Evolutionary conservation across 768 basidiomycete species (phyloP), one percentile per base, ranked within the genome.

Genomic region (Lepiota brunneoincarnata): DNA sequence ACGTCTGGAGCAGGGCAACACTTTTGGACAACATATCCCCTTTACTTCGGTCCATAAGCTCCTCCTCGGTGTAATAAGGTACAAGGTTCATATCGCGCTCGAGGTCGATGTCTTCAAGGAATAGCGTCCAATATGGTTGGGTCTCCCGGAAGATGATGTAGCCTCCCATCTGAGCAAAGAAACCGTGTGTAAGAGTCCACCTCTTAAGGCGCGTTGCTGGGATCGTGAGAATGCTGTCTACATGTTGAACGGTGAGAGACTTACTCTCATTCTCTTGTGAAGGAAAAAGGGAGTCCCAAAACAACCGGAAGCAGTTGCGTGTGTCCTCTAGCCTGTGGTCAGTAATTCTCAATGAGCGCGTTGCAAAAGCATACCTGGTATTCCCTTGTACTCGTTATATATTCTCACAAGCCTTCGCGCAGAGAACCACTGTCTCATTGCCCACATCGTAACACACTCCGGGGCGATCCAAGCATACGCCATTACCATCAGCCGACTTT

Each of bases 1-100:
- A 36, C 6, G 68, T 64, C 46, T 76, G 75, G 2, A 64, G 20
- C 11, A 72, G 28, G 10, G 69, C 67, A 4, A 74, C 20, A 0
- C 55, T 63, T 41, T 76, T 76, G 2, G 72, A 63, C 3, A 75
- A 49, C 1, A 49, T 51, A 45, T 73, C 67, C 2, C 67, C 69
- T 58, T 75, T 75, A 61, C 64, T 66, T 36, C 58, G 57, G 55
- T 68, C 64, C 43, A 50, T 49, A 12, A 66, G 61, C 26, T 64
- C 61, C 10, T 58, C 50, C 43, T 58, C 53, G 2, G 62, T 63
- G n/a, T 62, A 57, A 4, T 38, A 49, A 1, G 59, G 64, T 20
- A 40, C 31, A 38, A 58, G 54, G n/a, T 57, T 52, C 17, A 63
- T 59, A 6, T 48, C 51, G 5, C 55, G 51, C 11, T 56, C 28